Conservation (phyloP, 2,329 filamentous ascomycete species). For the Penicillium sp. region DNA sequence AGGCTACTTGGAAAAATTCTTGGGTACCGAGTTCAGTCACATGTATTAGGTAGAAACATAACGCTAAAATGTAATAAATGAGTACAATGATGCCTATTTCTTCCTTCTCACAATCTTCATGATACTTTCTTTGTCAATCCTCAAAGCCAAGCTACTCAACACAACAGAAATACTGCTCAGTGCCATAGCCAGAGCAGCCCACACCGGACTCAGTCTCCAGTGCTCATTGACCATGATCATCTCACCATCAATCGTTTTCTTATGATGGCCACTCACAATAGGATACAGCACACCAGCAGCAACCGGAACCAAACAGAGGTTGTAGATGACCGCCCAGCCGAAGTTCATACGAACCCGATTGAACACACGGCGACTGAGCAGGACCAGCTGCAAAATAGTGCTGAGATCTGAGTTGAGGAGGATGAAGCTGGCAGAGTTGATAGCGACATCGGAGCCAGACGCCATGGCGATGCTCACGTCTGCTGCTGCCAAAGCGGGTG, state of each 20-base stretch:
- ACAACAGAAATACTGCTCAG: conserved; percentile 85
- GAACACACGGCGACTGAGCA: conserved; percentile 64
- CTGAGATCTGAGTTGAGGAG: conserved; percentile 62
- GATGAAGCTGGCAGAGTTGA: conserved; percentile 73
- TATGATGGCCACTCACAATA: conserved; percentile 37
- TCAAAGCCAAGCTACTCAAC: conserved; percentile 65
- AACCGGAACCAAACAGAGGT: conserved; percentile 65
- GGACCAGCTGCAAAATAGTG: conserved; percentile 63
- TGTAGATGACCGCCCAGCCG: conserved; percentile 75
- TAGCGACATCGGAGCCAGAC: conserved; percentile 71
- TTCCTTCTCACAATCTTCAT: conserved; percentile 14
- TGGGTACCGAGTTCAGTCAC: not conserved
- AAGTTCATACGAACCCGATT: conserved; percentile 76
- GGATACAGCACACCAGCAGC: conserved; percentile 72
- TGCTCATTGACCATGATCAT: conserved; percentile 30
- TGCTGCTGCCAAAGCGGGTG: conserved; percentile 67
- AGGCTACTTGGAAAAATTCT: not conserved
- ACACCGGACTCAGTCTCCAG: conserved; percentile 48
- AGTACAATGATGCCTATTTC: conserved; percentile 1
- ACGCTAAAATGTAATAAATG: not conserved
- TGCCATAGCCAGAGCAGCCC: conserved; percentile 88
- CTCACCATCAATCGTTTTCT: conserved; percentile 28
- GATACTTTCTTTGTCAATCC: conserved; percentile 35
- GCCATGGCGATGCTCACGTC: conserved; percentile 78
- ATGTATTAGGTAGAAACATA: not conserved